Base-by-base conservation (phyloP, 2,329 filamentous ascomycete species). In the Lasiodiplodia gonubiensis region DNA sequence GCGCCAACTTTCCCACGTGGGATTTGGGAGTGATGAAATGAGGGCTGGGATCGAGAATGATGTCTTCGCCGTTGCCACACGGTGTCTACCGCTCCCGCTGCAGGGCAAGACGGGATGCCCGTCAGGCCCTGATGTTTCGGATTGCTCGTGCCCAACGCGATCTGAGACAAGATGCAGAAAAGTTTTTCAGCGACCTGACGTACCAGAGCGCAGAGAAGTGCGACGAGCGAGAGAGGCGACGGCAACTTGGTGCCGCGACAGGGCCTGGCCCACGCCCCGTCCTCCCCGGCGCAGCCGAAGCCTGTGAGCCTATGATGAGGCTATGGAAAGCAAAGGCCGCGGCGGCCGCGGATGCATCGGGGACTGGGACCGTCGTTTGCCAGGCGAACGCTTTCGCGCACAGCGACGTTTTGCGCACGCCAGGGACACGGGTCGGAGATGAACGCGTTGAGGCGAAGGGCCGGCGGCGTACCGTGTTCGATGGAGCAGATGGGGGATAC, bases 351-450 rank as follows among this genome's bases (percentile, higher is more conserved):
- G 55, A 60, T 60, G 55, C 21, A 39, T 51, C 59, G 59, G 59
- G 30, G 39, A 33, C 39, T 33, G 39, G 39, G 18, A 42, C 46
- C 42, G 39, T 63, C 59, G 59, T 63, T 63, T 63, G 59, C 18
- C 59, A 51, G 59, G 59, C 59, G 57, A 61, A 46, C 21, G 11
- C 57, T 21, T 46, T 21, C 21, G 39, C 57, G 57, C 57, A 49
- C 57, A 49, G 57, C 57, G 59, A 63, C 57, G 18, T 54, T 61
- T 33, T 52, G 59, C 59, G 42, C 37, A 46, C 35, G 59, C 59
- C 27, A 63, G 59, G 52, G 59, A 63, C 59, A 63, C 42, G 59
- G 59, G 59, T 63, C 59, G 59, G 59, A 63, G 59, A 63, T 63
- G 59, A 60, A 51, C 42, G 18, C 27, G 42, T 46, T 33, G 46